These are phyloP conservation scores for Bauhinia variegata DNA, from an alignment of 306 rosid species.

Conservation along the genomic window DNA sequence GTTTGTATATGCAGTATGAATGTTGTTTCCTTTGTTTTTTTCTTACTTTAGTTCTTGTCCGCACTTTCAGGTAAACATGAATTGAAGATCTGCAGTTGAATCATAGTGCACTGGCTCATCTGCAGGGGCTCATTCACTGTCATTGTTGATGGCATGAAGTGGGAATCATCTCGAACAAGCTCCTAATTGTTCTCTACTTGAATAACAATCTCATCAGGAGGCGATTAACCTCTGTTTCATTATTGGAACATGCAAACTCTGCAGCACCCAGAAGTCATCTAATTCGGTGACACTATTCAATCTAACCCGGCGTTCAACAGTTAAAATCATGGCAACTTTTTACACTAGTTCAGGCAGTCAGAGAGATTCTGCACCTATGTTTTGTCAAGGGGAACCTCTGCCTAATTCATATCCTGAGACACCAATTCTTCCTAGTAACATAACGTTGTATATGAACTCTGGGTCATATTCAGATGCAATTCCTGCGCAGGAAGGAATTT, in stretches of 20 bases:
- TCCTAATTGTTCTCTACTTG: no score
- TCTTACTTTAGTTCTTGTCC: background rate
- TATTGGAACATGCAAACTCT: background rate
- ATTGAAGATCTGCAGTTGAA: constrained; percentile 28
- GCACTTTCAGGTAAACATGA: background rate
- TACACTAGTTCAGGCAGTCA: constrained; percentile 51
- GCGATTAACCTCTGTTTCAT: background rate
- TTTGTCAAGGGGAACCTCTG: constrained; percentile 57
- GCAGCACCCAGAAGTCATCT: background rate
- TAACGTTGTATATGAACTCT: constrained; percentile 62
- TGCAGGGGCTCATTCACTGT: background rate
- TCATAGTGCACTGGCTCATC: no score
- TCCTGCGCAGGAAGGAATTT: constrained; percentile 57
- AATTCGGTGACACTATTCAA: constrained; percentile 20
- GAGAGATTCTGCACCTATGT: constrained; percentile 54
- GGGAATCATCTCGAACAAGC: background rate
- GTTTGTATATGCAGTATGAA: background rate
- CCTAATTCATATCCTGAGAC: constrained; percentile 61
- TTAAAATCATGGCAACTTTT: constrained; percentile 61
- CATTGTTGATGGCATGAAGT: constrained; percentile 6
- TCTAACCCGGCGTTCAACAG: constrained; percentile 31
- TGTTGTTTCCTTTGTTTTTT: constrained; percentile 1
- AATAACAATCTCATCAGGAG: constrained; percentile 4
- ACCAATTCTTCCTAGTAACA: constrained; percentile 52
- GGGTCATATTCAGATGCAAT: constrained; percentile 51